Base-by-base conservation (phyloP, 139 green algal species). In the Haematococcus sp. region DNA sequence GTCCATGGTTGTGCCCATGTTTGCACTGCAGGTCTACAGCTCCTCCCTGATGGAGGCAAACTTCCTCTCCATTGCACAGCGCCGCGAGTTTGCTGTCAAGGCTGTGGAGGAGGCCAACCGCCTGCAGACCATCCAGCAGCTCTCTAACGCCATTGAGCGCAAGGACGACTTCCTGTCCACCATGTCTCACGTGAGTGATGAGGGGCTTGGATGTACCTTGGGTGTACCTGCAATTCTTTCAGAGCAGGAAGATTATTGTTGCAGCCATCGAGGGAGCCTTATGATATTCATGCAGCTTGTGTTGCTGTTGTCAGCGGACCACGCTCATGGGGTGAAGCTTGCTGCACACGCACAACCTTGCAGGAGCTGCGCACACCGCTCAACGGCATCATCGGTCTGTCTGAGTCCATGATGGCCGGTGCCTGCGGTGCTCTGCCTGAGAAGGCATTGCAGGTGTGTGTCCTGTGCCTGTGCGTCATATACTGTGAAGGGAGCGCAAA, bases 321-420 rank as follows among this genome's bases (percentile, higher is more conserved):
- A n/a, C n/a, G n/a, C n/a, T n/a, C n/a, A n/a, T n/a, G n/a, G n/a
- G n/a, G n/a, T n/a, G n/a, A n/a, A n/a, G n/a, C n/a, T n/a, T n/a
- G n/a, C n/a, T n/a, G n/a, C n/a, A n/a, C n/a, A n/a, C n/a, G n/a
- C n/a, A n/a, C n/a, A n/a, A 7, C 40, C 40, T 19, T 49, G 40
- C 84, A 87, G 55, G 81, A 89, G 76, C 74, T 89, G 73, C 76
- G 81, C 61, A 89, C 84, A 19, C 84, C 84, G n/a, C 78, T 89
- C 55, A 89, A 89, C 68, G 81, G 84, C 54, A 89, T 89, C 76
- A 89, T 89, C 35, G 84, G 81, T 1, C 73, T 89, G 31, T 74
- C 34, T 49, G 80, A 88, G 13, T 75, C 77, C 20, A 40, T 85
- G 49, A 63, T 85, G 25, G 46, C 79, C 32, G 80, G 75, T 58